A percentile compares a stretch with the other conserved stretches of the same genome.
phyloP scores from a whole-genome alignment of 1,284 basidiomycete genomes.

The Ustilago loliicola region DNA sequence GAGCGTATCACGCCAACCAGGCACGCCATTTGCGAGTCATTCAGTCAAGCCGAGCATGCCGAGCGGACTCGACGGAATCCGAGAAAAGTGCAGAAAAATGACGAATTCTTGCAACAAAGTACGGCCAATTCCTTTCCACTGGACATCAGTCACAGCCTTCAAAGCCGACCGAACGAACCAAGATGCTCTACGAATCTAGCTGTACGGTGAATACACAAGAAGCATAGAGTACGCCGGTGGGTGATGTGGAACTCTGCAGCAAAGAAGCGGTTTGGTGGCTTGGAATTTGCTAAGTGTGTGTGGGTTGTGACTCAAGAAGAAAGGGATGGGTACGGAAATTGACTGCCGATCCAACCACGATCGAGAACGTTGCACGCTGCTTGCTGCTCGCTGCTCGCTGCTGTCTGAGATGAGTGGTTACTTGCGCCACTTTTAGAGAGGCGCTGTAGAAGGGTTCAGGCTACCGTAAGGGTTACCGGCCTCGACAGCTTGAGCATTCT shows the following conservation, averaged over 20 bases:
- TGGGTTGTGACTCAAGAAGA: background rate
- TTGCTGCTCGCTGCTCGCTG: background rate
- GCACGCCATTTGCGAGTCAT: conserved; percentile 16
- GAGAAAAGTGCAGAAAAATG: background rate
- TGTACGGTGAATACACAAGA: background rate
- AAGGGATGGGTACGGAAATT: background rate
- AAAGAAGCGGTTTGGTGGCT: conserved; percentile 9
- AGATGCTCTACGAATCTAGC: background rate
- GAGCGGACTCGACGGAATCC: conserved; percentile 5
- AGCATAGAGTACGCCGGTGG: background rate
- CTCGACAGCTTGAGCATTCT: background rate
- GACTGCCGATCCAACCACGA: conserved; percentile 16
- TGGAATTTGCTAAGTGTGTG: background rate
- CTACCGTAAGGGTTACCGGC: conserved; percentile 9
- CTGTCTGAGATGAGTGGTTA: conserved; percentile 4
- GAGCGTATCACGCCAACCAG: conserved; percentile 9
- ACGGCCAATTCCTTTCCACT: background rate
- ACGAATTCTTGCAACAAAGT: conserved; percentile 1
- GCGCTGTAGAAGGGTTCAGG: conserved; percentile 2
- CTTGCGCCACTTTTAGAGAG: conserved; percentile 11
- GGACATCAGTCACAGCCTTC: background rate
- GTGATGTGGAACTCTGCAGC: background rate
- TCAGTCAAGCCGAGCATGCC: conserved; percentile 14
- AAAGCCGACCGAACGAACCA: background rate
- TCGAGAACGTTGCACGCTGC: conserved; percentile 3